Evolutionary conservation across 1,284 basidiomycete species (phyloP).

Genomic region (Cystobasidiaceae sp.): DNA sequence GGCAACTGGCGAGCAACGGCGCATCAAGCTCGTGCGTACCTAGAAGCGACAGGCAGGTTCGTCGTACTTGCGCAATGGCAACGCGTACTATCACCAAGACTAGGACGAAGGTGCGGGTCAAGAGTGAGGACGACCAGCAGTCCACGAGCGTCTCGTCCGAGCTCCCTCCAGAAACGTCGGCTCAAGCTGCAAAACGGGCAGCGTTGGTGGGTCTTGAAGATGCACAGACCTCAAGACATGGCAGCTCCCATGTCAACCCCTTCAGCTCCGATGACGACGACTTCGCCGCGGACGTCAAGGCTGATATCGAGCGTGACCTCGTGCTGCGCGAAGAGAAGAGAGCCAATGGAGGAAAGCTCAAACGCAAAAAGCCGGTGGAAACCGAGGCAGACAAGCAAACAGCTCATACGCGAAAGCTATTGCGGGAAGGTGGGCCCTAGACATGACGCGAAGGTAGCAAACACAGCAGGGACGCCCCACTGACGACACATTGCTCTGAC

Average conservation of each 20-base stretch:
- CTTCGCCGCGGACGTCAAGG: conserved; percentile 12
- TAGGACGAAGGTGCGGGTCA: conserved; percentile 8
- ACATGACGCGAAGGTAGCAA: no score
- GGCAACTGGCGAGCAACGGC: no score
- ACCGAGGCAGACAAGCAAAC: conserved; percentile 21
- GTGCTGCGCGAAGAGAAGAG: background rate
- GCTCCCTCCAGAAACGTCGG: no score
- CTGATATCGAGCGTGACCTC: conserved; percentile 7
- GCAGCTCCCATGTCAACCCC: no score
- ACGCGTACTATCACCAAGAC: conserved; percentile 23
- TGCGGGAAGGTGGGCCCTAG: conserved; percentile 5
- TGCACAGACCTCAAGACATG: no score
- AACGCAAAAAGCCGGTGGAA: background rate
- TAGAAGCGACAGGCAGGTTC: no score
- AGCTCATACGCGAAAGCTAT: background rate
- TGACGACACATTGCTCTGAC: background rate
- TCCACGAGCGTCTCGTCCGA: no score
- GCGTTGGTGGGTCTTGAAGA: no score
- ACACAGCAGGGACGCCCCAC: background rate
- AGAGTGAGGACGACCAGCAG: background rate
- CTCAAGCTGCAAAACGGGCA: no score
- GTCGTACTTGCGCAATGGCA: background rate
- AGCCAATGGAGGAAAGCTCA: conserved; percentile 5
- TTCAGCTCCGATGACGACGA: conserved; percentile 22
- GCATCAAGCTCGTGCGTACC: no score